Evolutionary conservation across 805 yeast species (phyloP).

Genomic region (Naumovozyma baii): DNA sequence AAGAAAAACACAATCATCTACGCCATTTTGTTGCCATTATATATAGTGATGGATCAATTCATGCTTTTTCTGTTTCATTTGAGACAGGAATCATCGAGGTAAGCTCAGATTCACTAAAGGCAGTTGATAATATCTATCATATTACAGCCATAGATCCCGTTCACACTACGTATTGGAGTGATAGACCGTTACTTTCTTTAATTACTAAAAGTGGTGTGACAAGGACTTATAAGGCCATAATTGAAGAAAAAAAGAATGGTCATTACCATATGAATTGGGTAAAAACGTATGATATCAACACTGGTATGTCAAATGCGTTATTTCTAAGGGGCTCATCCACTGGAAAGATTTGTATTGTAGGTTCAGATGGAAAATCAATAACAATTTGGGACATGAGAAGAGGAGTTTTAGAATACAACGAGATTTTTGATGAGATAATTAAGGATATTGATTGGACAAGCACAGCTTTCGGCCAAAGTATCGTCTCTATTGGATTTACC

Average conservation of each 20-base stretch:
- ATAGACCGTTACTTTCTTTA: conserved; percentile 42
- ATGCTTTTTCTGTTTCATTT: conserved; percentile 26
- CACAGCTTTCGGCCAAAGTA: conserved; percentile 52
- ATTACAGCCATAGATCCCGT: conserved; percentile 63
- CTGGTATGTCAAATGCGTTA: conserved; percentile 45
- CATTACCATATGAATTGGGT: conserved; percentile 40
- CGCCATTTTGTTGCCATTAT: conserved; percentile 44
- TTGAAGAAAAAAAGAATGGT: conserved; percentile 8
- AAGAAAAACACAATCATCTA: conserved; percentile 23
- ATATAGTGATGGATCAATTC: conserved; percentile 29
- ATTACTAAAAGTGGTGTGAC: conserved; percentile 46
- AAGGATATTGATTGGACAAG: conserved; percentile 85
- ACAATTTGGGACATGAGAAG: conserved; percentile 74
- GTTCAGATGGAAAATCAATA: conserved; percentile 39
- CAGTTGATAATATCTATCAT: conserved; percentile 30
- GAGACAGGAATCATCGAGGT: conserved; percentile 30
- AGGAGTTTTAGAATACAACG: conserved; percentile 55
- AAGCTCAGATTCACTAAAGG: conserved; percentile 10
- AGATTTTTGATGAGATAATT: conserved; percentile 35
- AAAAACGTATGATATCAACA: conserved; percentile 39
- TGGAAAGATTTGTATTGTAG: conserved; percentile 68
- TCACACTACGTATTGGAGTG: conserved; percentile 28
- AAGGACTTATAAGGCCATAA: conserved; percentile 37
- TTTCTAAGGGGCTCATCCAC: conserved; percentile 66
- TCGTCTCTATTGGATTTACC: conserved; percentile 71